phyloP scores from a whole-genome alignment of 495 filamentous ascomycete genomes.

The Annulohypoxylon bovei region DNA sequence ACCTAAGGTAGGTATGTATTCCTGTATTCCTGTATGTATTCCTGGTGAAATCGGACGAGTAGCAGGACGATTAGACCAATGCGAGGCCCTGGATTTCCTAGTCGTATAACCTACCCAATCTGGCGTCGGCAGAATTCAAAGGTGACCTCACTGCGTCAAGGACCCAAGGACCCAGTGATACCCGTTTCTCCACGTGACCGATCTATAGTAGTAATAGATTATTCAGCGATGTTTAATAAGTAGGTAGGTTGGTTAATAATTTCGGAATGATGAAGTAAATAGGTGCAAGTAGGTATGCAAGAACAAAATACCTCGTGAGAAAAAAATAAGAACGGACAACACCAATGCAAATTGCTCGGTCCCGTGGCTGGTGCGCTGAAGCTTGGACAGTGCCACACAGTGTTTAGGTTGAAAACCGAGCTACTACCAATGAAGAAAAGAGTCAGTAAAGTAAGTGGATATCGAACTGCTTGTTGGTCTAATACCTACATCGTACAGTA shows the following conservation, averaged over 20 bases:
- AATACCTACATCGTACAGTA: slow-evolving; percentile 3
- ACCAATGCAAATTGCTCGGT: slow-evolving; percentile 9
- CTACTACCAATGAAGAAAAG: slow-evolving; percentile 27
- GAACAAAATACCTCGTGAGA: slow-evolving; percentile 18
- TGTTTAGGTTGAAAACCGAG: slow-evolving; percentile 10
- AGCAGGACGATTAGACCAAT: slow-evolving; percentile 25
- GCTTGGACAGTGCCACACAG: slow-evolving; percentile 30
- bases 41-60: slow-evolving; percentile 23
- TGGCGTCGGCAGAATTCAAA: slow-evolving; percentile 36
- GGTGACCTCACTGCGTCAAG: slow-evolving; percentile 32
- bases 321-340: slow-evolving; percentile 15
- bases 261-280: not conserved
- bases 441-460: slow-evolving; percentile 11
- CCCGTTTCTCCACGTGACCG: slow-evolving; percentile 37
- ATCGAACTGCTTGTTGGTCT: slow-evolving; percentile 24
- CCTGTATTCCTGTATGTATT: not conserved
- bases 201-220: slow-evolving; percentile 42
- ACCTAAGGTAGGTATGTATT: not conserved
- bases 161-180: slow-evolving; percentile 32
- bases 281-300: slow-evolving; percentile 7
- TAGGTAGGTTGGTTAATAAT: not conserved
- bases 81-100: slow-evolving; percentile 26
- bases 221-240: slow-evolving; percentile 30
- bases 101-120: slow-evolving; percentile 37
- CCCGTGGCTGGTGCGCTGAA: slow-evolving; percentile 35